phyloP scores from a whole-genome alignment of 345 rosid species.

The Salix caprea region DNA sequence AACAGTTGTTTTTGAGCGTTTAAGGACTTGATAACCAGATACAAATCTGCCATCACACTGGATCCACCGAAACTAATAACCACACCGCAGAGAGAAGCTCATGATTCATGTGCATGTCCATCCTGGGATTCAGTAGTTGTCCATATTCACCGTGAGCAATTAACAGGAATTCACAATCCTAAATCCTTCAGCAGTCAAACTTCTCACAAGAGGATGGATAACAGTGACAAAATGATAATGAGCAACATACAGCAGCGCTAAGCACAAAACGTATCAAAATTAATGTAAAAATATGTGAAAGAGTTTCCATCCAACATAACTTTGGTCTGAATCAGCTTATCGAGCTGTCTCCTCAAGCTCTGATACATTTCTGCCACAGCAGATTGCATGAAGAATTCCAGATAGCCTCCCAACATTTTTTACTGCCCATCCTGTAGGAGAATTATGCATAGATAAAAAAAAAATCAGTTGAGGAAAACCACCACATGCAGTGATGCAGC shows the following conservation, averaged over 20 bases:
- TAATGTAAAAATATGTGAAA: not conserved
- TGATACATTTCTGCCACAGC: slow-evolving; percentile 55
- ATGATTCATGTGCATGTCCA: slow-evolving; percentile 46
- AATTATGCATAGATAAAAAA: not conserved
- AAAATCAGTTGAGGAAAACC: not conserved
- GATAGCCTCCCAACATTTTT: slow-evolving; percentile 86
- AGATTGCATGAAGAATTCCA: slow-evolving; percentile 81
- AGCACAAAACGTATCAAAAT: not conserved
- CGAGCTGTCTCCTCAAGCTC: slow-evolving; percentile 69
- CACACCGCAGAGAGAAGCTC: slow-evolving; percentile 62
- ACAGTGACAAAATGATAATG: not conserved
- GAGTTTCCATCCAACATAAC: slow-evolving; percentile 25
- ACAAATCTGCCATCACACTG: slow-evolving; percentile 68
- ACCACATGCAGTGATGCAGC: too few species aligned
- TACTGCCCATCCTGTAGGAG: slow-evolving; percentile 68
- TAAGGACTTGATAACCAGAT: slow-evolving; percentile 54
- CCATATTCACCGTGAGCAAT: slow-evolving; percentile 17
- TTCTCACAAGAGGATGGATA: not conserved
- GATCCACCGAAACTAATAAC: slow-evolving; percentile 52
- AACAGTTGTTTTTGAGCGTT: slow-evolving; percentile 28
- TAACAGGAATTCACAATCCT: slow-evolving; percentile 12
- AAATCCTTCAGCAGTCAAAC: not conserved
- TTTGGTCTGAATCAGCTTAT: slow-evolving; percentile 66
- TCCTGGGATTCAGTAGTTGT: slow-evolving; percentile 68
- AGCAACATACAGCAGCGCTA: too few species aligned